Percentiles rank a stretch among this genome's conserved stretches.
Conservation (phyloP, 2,329 filamentous ascomycete genomes). For the Fusarium illudens region DNA sequence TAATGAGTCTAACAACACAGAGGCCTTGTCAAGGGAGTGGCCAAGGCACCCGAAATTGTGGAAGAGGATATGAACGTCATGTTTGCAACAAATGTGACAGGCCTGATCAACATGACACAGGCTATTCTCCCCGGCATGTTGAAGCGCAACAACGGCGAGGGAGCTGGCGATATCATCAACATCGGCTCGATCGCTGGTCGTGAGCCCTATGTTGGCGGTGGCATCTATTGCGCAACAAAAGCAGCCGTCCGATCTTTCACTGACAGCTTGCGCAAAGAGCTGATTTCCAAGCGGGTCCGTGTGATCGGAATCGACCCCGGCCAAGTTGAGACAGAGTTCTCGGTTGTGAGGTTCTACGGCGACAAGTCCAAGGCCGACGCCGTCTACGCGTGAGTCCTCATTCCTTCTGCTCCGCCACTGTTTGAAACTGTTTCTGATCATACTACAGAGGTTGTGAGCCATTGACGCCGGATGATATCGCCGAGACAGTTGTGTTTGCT, state of each 20-base stretch:
- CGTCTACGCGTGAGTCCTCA: slow-evolving; percentile 75
- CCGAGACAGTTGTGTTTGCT: slow-evolving; percentile 87
- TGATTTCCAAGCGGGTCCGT: slow-evolving; percentile 80
- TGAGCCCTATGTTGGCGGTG: slow-evolving; percentile 83
- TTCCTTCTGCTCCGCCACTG: accelerated
- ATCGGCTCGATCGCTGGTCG: slow-evolving; percentile 90
- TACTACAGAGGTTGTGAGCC: slow-evolving; percentile 73
- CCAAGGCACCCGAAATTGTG: slow-evolving; percentile 83
- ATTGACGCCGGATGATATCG: slow-evolving; percentile 88
- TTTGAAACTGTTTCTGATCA: neutral
- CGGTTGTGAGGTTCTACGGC: slow-evolving; percentile 83
- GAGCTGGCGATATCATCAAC: slow-evolving; percentile 92
- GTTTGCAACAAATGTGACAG: slow-evolving; percentile 93
- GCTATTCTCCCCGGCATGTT: slow-evolving; percentile 84
- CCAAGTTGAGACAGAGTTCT: slow-evolving; percentile 96
- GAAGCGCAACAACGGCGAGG: slow-evolving; percentile 72
- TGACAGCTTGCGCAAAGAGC: slow-evolving; percentile 80
- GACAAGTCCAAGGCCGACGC: slow-evolving; percentile 89
- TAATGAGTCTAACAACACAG: slow-evolving; percentile 52
- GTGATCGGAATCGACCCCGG: slow-evolving; percentile 90
- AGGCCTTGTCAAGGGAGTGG: slow-evolving; percentile 88
- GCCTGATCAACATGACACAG: slow-evolving; percentile 96
- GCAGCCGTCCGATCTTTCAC: slow-evolving; percentile 87
- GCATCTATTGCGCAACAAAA: slow-evolving; percentile 93
- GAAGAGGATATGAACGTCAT: slow-evolving; percentile 85